Evolutionary conservation across 106 monocot species (phyloP).

Genomic region (Dendrobium officinale): DNA sequence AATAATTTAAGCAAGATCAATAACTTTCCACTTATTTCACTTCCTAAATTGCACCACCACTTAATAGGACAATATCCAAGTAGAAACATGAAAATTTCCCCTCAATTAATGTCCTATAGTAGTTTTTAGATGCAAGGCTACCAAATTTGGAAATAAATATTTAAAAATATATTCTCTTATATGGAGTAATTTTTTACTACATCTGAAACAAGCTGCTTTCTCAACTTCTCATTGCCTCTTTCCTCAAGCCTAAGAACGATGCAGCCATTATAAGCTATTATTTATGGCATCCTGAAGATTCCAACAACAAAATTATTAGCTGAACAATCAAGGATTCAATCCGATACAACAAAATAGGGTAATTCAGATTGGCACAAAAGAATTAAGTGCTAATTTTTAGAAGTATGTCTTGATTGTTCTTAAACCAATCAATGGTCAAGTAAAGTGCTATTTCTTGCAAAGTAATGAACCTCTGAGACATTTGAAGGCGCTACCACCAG

Average conservation of each 20-base stretch:
- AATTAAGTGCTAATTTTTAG: neutral
- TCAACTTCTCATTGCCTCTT: neutral
- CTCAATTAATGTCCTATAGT: neutral
- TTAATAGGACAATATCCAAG: neutral
- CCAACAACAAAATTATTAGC: no score
- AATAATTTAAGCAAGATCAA: neutral
- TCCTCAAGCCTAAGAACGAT: neutral
- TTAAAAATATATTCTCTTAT: neutral
- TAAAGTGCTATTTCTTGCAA: neutral
- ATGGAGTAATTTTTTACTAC: neutral
- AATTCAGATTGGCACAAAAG: neutral
- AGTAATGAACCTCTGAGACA: neutral
- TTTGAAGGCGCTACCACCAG: neutral
- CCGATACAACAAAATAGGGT: neutral
- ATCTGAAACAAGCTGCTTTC: neutral
- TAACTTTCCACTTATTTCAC: neutral
- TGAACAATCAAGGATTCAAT: neutral
- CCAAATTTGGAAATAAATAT: neutral
- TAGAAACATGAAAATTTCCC: neutral
- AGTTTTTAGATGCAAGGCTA: neutral
- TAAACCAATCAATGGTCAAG: neutral
- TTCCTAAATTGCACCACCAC: neutral
- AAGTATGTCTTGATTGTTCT: neutral
- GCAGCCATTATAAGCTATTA: no score
- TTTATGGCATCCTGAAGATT: neutral